Evolutionary conservation across 1,284 basidiomycete species (phyloP).

Genomic region (Fistulina hepatica): DNA sequence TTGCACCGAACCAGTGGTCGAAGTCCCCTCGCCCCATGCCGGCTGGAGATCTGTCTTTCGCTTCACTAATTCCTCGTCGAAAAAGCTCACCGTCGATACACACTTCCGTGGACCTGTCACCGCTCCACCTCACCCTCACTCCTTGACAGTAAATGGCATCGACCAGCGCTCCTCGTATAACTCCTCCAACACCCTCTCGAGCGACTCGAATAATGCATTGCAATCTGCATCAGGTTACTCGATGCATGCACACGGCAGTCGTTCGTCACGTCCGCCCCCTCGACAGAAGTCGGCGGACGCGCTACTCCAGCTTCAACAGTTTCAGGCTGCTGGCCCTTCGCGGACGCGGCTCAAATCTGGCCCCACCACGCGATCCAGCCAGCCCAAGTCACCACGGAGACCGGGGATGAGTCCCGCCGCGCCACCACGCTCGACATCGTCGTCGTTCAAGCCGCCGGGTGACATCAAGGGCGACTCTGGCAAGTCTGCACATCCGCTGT

Average conservation of each 20-base stretch:
- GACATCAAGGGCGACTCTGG: no score
- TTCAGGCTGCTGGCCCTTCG: no score
- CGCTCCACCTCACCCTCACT: conserved; percentile 34
- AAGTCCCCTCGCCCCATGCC: conserved; percentile 5
- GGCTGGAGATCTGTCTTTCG: conserved; percentile 55
- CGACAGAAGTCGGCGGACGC: conserved; percentile 27
- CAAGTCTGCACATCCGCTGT: conserved; percentile 35
- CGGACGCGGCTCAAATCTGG: no score
- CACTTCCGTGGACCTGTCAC: conserved; percentile 28
- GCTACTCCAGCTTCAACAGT: no score
- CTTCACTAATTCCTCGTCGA: conserved; percentile 39
- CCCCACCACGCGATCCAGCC: no score
- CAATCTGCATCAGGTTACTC: no score
- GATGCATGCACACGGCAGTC: conserved; percentile 21
- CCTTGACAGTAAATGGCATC: conserved; percentile 38
- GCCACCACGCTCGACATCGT: no score
- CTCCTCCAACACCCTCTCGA: conserved; percentile 60
- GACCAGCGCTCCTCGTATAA: conserved; percentile 60
- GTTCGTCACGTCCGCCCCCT: conserved; percentile 21
- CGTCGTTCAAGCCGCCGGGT: no score
- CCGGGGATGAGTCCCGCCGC: no score
- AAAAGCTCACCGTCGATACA: conserved; percentile 35
- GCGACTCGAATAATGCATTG: conserved; percentile 59
- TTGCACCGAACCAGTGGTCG: neutral
- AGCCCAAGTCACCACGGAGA: no score